These are phyloP conservation scores for Sphenostylis stenocarpa DNA, from an alignment of 306 rosid species.

Conservation along the genomic window DNA sequence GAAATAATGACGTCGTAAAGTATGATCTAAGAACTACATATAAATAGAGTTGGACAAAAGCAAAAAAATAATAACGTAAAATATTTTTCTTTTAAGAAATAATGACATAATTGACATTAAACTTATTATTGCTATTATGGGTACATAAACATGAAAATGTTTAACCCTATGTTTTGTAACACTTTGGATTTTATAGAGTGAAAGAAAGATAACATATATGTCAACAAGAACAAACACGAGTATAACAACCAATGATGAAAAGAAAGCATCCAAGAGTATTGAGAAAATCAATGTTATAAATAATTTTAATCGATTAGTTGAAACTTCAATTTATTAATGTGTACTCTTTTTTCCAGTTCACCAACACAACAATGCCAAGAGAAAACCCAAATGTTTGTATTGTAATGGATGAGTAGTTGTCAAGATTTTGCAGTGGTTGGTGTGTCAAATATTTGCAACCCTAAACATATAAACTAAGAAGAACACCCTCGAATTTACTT, in stretches of 20 bases:
- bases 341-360: neutral
- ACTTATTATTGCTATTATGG: too few relatives aligned
- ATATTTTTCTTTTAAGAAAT: too few relatives aligned
- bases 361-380: conserved; percentile 7
- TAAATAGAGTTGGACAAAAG: too few relatives aligned
- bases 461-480: neutral
- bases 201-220: neutral
- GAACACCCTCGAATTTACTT: neutral
- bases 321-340: conserved; percentile 13
- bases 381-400: conserved; percentile 12
- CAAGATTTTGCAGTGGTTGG: neutral
- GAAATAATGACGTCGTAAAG: too few relatives aligned
- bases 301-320: conserved; percentile 1
- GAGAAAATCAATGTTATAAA: neutral
- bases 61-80: too few relatives aligned
- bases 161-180: too few relatives aligned
- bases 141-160: too few relatives aligned
- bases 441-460: neutral
- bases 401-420: neutral
- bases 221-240: conserved; percentile 17
- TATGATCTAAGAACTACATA: too few relatives aligned
- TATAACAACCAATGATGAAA: neutral
- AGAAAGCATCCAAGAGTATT: neutral
- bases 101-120: too few relatives aligned
- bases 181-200: too few relatives aligned